Evolutionary conservation across 169 alveolate species (phyloP).

Genomic region (Amoebophrya sp.): DNA sequence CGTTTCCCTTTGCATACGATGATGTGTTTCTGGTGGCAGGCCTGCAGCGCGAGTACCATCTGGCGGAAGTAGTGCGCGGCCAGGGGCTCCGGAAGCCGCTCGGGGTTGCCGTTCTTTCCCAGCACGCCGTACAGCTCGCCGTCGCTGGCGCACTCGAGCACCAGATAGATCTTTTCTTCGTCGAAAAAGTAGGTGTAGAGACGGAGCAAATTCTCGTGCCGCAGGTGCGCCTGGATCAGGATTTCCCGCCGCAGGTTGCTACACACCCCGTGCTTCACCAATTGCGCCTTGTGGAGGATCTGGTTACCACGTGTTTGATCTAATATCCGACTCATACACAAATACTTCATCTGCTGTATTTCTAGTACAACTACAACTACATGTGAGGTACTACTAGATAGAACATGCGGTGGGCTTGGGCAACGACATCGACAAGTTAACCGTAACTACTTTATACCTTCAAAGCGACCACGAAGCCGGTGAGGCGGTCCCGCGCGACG

Average conservation of each 20-base stretch:
- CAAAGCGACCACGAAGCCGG: no score
- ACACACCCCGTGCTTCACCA: slow-evolving; percentile 59
- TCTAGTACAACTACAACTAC: no score
- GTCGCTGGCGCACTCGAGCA: slow-evolving; percentile 74
- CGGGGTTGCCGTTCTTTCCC: no score
- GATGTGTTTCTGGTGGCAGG: slow-evolving; percentile 69
- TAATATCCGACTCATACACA: no score
- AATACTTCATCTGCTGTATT: no score
- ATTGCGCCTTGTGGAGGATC: slow-evolving; percentile 64
- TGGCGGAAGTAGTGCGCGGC: slow-evolving; percentile 63
- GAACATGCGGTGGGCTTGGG: no score
- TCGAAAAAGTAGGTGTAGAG: slow-evolving; percentile 80
- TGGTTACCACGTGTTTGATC: no score
- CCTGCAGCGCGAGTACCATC: slow-evolving; percentile 66
- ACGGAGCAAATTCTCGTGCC: slow-evolving; percentile 67
- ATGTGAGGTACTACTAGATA: no score
- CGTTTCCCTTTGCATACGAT: no score
- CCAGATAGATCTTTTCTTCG: slow-evolving; percentile 70
- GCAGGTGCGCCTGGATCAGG: slow-evolving; percentile 74
- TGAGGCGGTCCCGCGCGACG: slow-evolving; percentile 51
- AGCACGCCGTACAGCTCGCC: slow-evolving; percentile 69
- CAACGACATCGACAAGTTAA: no score
- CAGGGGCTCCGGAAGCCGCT: slow-evolving; percentile 43
- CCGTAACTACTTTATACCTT: no score
- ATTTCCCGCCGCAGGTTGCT: slow-evolving; percentile 75